Percentiles rank a stretch among this genome's conserved stretches.
phyloP scores from a whole-genome alignment of 2,329 filamentous ascomycete species.

The Coniochaeta sp. region DNA sequence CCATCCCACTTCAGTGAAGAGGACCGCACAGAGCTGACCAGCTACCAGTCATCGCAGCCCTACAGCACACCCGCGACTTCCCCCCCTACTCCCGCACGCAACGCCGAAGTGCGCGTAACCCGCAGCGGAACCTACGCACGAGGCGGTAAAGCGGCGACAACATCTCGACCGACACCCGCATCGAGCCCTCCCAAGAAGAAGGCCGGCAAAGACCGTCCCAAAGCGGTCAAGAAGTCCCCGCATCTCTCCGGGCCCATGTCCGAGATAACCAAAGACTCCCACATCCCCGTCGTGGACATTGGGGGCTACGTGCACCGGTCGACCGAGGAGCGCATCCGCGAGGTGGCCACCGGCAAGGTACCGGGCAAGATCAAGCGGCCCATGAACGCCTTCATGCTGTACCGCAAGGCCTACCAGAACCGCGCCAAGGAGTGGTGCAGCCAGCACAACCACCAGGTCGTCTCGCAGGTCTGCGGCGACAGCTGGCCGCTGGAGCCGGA shows the following conservation, averaged over 20 bases:
- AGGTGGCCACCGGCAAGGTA: conserved; percentile 61
- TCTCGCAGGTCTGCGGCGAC: conserved; percentile 78
- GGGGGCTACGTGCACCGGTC: conserved; percentile 69
- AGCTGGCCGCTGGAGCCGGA: conserved; percentile 79
- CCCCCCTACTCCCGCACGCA: conserved; percentile 34
- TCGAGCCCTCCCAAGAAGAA: conserved; percentile 27
- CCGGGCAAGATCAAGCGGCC: conserved; percentile 77
- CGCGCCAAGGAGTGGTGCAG: conserved; percentile 73
- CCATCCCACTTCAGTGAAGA: neutral
- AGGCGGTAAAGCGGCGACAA: conserved; percentile 10
- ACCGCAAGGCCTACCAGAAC: conserved; percentile 86
- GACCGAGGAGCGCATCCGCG: conserved; percentile 54
- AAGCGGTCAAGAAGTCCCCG: conserved; percentile 37
- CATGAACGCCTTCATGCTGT: conserved; percentile 98
- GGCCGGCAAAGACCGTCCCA: conserved; percentile 25
- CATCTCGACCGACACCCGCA: conserved; percentile 13
- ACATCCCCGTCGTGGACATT: conserved; percentile 68
- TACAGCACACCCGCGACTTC: conserved; percentile 46
- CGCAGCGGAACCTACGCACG: conserved; percentile 22
- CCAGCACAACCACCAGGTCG: conserved; percentile 88
- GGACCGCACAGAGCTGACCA: neutral
- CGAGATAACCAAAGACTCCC: conserved; percentile 55
- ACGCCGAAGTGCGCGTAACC: conserved; percentile 26
- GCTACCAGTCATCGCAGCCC: conserved; percentile 20
- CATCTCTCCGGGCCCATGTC: conserved; percentile 62